Evolutionary conservation across 805 yeast genomes (phyloP).

Genomic region (Yamadazyma takamatsuzukensis): DNA sequence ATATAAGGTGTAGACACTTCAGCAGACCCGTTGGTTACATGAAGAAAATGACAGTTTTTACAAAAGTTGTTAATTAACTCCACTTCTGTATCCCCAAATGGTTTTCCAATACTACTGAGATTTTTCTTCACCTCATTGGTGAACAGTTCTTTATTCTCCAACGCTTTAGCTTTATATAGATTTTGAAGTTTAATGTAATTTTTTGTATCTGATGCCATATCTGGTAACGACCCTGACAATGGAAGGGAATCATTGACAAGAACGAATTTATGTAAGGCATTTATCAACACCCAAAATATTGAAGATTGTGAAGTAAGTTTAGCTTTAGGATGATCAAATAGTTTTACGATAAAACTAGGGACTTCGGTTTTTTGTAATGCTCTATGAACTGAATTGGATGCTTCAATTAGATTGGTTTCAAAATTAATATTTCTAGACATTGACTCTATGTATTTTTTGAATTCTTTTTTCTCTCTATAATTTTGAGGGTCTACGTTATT

Average conservation of each 20-base stretch:
- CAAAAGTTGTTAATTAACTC: conserved; percentile 50
- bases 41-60: conserved; percentile 54
- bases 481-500: conserved; percentile 28
- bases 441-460: conserved; percentile 32
- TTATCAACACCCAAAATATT: conserved; percentile 60
- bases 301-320: conserved; percentile 15
- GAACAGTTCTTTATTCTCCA: conserved; percentile 43
- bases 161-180: conserved; percentile 56
- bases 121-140: conserved; percentile 27
- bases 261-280: conserved; percentile 53
- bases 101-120: conserved; percentile 22
- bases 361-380: conserved; percentile 34
- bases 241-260: conserved; percentile 48
- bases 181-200: conserved; percentile 56
- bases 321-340: conserved; percentile 19
- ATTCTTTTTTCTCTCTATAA: conserved; percentile 38
- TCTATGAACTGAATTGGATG: conserved; percentile 30
- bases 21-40: conserved; percentile 45
- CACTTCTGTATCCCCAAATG: conserved; percentile 23
- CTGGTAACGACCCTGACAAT: conserved; percentile 72
- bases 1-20: conserved; percentile 4
- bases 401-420: conserved; percentile 46
- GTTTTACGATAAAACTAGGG: conserved; percentile 24
- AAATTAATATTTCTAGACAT: conserved; percentile 47
- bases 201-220: conserved; percentile 78